These are phyloP conservation scores for Incumbomyces delicatus DNA, from an alignment of 2,329 filamentous ascomycete species.

Conservation along the genomic window DNA sequence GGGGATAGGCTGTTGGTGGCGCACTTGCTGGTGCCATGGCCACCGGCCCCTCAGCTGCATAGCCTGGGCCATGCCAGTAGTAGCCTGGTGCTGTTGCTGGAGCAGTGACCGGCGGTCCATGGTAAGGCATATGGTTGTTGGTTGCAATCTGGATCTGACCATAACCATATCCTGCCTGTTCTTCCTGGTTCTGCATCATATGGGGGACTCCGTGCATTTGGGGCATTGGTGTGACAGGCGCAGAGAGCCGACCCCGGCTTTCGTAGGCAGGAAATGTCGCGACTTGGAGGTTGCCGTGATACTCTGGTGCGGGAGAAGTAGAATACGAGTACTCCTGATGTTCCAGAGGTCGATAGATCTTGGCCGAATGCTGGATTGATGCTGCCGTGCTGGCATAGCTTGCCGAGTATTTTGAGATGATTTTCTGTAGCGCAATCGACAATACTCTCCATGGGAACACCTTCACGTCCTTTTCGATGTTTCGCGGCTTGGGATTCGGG, in stretches of 20 bases:
- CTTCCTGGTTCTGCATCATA: constrained; percentile 11
- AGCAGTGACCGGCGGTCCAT: constrained; percentile 20
- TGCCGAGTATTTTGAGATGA: constrained; percentile 88
- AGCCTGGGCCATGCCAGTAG: constrained; percentile 31
- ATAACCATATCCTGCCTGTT: constrained; percentile 15
- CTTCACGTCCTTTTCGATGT: constrained; percentile 99
- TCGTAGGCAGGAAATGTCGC: constrained; percentile 28
- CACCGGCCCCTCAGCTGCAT: constrained; percentile 23
- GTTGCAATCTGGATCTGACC: constrained; percentile 13
- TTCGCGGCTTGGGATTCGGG: constrained; percentile 84
- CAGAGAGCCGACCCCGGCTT: constrained; percentile 8
- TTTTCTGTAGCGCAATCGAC: constrained; percentile 82
- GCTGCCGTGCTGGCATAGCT: constrained; percentile 58
- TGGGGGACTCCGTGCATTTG: constrained; percentile 18
- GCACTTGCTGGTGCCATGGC: constrained; percentile 22
- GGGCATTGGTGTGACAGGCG: constrained; percentile 13
- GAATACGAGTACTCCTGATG: constrained; percentile 39
- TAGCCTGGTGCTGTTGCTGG: constrained; percentile 23
- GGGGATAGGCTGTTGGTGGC: constrained; percentile 16
- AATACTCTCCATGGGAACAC: constrained; percentile 96
- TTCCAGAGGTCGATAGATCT: constrained; percentile 32
- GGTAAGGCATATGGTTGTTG: constrained; percentile 7
- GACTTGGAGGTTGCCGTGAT: constrained; percentile 31
- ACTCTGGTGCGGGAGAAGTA: constrained; percentile 27
- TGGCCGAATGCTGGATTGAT: constrained; percentile 30